phyloP scores from a whole-genome alignment of 2,329 filamentous ascomycete species.

The Epichloe aotearoae region DNA sequence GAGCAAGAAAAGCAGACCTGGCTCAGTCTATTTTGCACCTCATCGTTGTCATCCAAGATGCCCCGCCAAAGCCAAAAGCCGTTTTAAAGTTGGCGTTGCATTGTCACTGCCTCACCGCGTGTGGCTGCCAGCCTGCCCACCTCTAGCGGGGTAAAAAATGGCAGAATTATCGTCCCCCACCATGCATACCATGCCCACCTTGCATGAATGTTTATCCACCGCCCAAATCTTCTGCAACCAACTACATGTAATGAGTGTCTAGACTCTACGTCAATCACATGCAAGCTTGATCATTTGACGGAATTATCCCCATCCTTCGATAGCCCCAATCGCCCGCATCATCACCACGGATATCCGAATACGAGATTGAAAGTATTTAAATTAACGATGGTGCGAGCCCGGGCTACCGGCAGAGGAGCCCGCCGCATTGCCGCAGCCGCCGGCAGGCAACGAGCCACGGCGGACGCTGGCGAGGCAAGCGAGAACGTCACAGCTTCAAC shows the following conservation, averaged over 20 bases:
- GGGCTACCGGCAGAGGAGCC: conserved; percentile 18
- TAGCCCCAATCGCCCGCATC: conserved; percentile 9
- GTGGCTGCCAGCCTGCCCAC: not conserved
- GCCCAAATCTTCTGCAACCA: conserved; percentile 10
- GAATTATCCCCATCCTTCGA: too few species aligned
- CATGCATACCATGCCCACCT: too few species aligned
- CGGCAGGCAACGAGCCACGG: conserved; percentile 8
- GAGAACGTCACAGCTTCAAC: conserved; percentile 9
- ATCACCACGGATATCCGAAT: not conserved
- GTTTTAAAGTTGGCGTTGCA: too few species aligned
- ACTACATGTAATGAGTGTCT: too few species aligned
- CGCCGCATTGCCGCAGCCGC: conserved; percentile 18
- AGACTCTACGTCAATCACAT: too few species aligned
- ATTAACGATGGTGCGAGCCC: conserved; percentile 19
- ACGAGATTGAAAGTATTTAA: not conserved
- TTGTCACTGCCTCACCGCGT: too few species aligned
- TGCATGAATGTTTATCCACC: conserved; percentile 11
- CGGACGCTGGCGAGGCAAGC: conserved; percentile 14
- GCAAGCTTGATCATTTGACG: too few species aligned
- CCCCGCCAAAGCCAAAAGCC: too few species aligned
- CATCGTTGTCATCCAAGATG: too few species aligned
- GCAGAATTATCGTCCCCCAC: conserved; percentile 23
- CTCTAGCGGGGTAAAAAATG: conserved; percentile 3
- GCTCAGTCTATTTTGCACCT: too few species aligned
- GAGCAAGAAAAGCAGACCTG: too few species aligned